These are phyloP conservation scores for Ophiocordyceps camponoti-saundersi DNA, from an alignment of 2,329 filamentous ascomycete genomes.

Conservation along the genomic window DNA sequence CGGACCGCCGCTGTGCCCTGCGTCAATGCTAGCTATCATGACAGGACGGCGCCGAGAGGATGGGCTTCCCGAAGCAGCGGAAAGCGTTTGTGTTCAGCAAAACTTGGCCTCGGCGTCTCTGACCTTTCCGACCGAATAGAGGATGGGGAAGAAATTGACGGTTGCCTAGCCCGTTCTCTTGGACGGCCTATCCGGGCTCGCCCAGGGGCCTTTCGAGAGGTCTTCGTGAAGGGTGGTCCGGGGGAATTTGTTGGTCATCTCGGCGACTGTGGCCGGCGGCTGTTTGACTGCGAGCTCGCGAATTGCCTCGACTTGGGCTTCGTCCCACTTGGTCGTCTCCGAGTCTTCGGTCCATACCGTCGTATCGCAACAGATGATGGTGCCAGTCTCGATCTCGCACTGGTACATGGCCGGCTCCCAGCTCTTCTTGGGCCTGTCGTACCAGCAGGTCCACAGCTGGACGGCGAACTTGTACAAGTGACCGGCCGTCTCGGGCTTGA, in stretches of 20 bases:
- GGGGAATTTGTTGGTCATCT: neutral
- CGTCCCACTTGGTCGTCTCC: neutral
- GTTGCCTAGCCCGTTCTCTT: neutral
- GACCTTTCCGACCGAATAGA: neutral
- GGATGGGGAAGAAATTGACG: no score
- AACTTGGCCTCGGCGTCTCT: neutral
- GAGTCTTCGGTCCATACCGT: neutral
- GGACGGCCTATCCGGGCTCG: neutral
- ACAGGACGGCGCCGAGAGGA: neutral
- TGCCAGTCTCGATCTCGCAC: neutral
- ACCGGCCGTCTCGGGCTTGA: neutral
- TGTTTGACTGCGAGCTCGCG: neutral
- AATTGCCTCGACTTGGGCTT: neutral
- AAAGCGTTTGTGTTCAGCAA: neutral
- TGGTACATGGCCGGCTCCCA: conserved; percentile 1
- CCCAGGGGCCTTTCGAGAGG: neutral
- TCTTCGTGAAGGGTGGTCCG: neutral
- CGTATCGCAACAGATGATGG: neutral
- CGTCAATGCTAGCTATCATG: neutral
- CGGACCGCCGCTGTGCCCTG: neutral
- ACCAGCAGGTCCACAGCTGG: conserved; percentile 1
- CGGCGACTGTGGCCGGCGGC: neutral
- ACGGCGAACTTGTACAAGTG: neutral
- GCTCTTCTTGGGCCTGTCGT: neutral
- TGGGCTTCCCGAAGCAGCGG: neutral